These are phyloP conservation scores for Crithidia fasciculata DNA, from an alignment of 208 protist species.

Conservation along the genomic window DNA sequence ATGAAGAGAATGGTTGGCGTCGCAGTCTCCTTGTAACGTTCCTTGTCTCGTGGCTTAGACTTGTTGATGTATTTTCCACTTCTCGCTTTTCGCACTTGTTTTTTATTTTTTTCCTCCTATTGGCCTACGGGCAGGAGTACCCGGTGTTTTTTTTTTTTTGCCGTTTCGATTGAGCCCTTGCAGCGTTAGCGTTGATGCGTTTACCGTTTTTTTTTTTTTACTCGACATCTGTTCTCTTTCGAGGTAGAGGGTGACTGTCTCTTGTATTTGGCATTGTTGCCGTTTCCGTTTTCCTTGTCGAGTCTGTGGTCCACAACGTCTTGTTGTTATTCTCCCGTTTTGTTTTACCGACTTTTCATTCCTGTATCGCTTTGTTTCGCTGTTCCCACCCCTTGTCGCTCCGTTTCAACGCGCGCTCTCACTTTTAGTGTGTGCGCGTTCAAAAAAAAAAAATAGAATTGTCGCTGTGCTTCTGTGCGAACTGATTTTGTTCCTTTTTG, in stretches of 20 bases:
- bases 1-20: too few relatives aligned
- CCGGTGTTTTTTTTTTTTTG: slow-evolving; percentile 2
- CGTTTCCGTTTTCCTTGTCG: slow-evolving; percentile 14
- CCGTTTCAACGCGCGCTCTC: too few relatives aligned
- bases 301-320: too few relatives aligned
- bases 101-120: slow-evolving; percentile 8
- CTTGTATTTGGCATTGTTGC: not conserved
- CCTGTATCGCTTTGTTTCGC: not conserved
- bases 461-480: slow-evolving; percentile 14
- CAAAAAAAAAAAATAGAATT: slow-evolving; percentile 4
- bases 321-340: slow-evolving; percentile 9
- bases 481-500: too few relatives aligned
- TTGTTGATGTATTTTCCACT: too few relatives aligned
- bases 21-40: too few relatives aligned
- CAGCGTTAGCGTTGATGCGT: not conserved
- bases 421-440: not conserved
- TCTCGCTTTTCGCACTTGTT: not conserved
- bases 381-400: not conserved
- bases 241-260: not conserved
- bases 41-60: too few relatives aligned
- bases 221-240: not conserved
- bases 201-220: not conserved
- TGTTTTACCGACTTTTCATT: not conserved
- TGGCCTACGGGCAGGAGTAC: not conserved
- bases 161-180: not conserved